phyloP scores from a whole-genome alignment of 768 basidiomycete genomes.

The Suillus subalutaceus region DNA sequence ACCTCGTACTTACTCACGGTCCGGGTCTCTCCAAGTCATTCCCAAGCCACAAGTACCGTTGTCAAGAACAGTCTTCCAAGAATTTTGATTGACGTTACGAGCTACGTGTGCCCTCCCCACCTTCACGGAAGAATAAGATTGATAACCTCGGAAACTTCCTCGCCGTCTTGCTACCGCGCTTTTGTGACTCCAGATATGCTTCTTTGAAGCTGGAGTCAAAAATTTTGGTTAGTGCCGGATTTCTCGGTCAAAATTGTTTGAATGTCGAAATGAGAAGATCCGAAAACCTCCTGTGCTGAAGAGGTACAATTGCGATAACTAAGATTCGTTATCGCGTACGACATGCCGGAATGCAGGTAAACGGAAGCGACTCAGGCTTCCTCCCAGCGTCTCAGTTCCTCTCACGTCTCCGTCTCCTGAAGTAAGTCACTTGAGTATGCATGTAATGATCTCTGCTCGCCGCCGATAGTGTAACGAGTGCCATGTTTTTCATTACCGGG shows the following conservation, averaged over 20 bases:
- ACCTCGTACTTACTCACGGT: neutral
- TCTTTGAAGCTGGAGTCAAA: neutral
- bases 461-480: neutral
- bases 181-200: neutral
- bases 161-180: neutral
- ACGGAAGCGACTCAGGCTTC: neutral
- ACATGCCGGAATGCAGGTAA: neutral
- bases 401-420: neutral
- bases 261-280: neutral
- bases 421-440: neutral
- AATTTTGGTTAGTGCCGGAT: neutral
- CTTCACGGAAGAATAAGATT: neutral
- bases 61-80: conserved; percentile 4
- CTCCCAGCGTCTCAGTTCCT: conserved; percentile 1
- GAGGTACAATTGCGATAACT: neutral
- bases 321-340: neutral
- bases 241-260: neutral
- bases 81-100: conserved; percentile 6
- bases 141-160: neutral
- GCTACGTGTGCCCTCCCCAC: neutral
- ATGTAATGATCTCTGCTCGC: neutral
- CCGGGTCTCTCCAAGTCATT: neutral
- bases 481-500: neutral
- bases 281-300: neutral
- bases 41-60: neutral